Base-by-base conservation (phyloP, 2,329 filamentous ascomycete species). In the Colletotrichum cuscutae region DNA sequence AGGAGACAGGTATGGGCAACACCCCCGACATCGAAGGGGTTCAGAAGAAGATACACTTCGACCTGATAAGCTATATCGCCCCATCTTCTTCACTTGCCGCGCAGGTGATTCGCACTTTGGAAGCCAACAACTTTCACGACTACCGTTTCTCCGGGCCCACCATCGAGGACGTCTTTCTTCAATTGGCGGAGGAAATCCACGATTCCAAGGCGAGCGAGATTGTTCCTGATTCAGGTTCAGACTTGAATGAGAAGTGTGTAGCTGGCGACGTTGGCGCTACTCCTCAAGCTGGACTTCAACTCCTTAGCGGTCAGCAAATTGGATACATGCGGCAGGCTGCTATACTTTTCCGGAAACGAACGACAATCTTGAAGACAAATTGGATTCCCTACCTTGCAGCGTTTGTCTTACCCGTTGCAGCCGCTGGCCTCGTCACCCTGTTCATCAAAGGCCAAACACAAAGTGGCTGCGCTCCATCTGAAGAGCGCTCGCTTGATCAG, bases 121-220 rank as follows among this genome's bases (percentile, higher is more conserved):
- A 97, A 79, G 82, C 86, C 1, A 84, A 87, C 1, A 90, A 90
- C 0, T 87, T 97, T 53, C 86, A 87, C 19, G 93, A 97, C 71
- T 98, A 97, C 80, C 92, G 95, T 71, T 93, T 98, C 76, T 93
- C 93, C 19, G 95, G 95, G 0, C 96, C 95, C 0, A 97, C 94
- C 0, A 95, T 98, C 53, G 96, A 98, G 80, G 95, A 98, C 76
- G 95, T 98, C 0, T 98, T 98, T 81, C 84, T 98, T 28, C 92
- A 94, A 75, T 87, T 98, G 52, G 94, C 95, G 0, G 94, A 96
- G 78, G 95, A 98, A 80, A 89, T 95, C 72, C 6, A 89, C 92
- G 75, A 82, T 49, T 49, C 42, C 81, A 60, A 77, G 78, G 12
- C 46, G 37, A 42, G 61, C 62, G 49, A 65, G 19, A 5, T 32